Base-by-base conservation (phyloP, 1,139 yeast species). In the Debaryomyces subglobosus region DNA sequence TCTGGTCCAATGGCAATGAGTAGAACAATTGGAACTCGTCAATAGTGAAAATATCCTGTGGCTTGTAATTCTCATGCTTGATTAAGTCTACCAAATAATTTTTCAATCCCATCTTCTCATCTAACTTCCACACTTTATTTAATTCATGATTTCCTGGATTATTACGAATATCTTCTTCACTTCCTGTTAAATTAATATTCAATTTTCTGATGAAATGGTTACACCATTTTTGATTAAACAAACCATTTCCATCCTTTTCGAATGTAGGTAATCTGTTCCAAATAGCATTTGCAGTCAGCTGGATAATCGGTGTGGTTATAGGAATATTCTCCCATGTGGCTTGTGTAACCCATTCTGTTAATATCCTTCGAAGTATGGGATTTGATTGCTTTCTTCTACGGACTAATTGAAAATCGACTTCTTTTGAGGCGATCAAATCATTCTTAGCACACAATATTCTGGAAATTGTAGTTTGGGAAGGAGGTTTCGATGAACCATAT, bases 321-420 rank as follows among this genome's bases (percentile, higher is more conserved):
- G 89, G 89, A 25, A 83, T 81, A 43, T 77, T 78, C 60, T 82
- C 86, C 89, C 89, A 84, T 1, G 79, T 76, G 21, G 85, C 81
- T 60, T 84, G 89, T 0, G 86, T 78, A 44, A 84, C 81, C 89
- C 89, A 84, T 62, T 84, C 89, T 8, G 84, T 78, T 41, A 84
- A 63, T 5, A 84, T 83, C 43, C 78, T 74, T 43, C 89, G 67
- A 15, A 84, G 68, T 13, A 84, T 61, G 4, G 85, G 82, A 56
- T 84, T 84, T 30, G 81, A 67, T 37, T 81, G 78, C 49, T 81
- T 80, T 51, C 89, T 63, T 48, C 86, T 67, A 53, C 87, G 65
- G 29, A 79, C 79, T 51, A 77, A 67, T 65, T 65, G 77, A 62
- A 78, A 77, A 51, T 84, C 88, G 30, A 82, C 75, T 47, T 81